These are phyloP conservation scores for Diaporthe amygdali DNA, from an alignment of 2,329 filamentous ascomycete genomes.

Conservation along the genomic window DNA sequence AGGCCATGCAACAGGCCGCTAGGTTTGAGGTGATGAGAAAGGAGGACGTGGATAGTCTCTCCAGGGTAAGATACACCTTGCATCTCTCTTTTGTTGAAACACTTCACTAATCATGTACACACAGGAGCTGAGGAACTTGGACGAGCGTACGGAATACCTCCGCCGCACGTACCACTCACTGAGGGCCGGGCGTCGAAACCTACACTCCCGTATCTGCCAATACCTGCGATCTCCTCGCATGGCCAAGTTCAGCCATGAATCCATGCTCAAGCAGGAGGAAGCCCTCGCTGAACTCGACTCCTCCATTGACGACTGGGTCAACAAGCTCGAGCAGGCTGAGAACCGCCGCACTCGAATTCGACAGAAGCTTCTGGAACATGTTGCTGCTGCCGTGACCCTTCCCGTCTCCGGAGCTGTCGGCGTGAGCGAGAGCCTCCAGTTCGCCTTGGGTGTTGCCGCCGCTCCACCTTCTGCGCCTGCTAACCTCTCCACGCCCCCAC, in stretches of 20 bases:
- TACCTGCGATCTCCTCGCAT: conserved; percentile 75
- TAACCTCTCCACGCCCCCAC: conserved; percentile 61
- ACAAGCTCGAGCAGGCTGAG: conserved; percentile 80
- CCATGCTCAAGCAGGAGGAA: conserved; percentile 80
- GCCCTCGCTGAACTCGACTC: conserved; percentile 76
- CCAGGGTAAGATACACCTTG: conserved; percentile 52
- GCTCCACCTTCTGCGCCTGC: conserved; percentile 35
- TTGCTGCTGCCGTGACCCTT: conserved; percentile 72
- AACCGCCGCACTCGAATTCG: conserved; percentile 76
- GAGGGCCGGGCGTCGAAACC: conserved; percentile 75
- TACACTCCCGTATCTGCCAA: conserved; percentile 78
- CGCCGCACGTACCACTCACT: conserved; percentile 78
- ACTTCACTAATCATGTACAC: neutral
- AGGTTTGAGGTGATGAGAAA: conserved; percentile 69
- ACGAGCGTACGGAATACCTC: conserved; percentile 79
- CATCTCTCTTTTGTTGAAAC: too few species aligned
- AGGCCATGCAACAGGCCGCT: conserved; percentile 66
- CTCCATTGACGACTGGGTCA: conserved; percentile 81
- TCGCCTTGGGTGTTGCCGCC: conserved; percentile 44
- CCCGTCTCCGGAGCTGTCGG: conserved; percentile 38
- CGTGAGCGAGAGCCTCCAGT: conserved; percentile 47
- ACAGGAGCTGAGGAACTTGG: conserved; percentile 75
- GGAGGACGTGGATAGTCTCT: conserved; percentile 69
- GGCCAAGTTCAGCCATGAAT: conserved; percentile 75
- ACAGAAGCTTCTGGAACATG: conserved; percentile 82